phyloP scores from a whole-genome alignment of 345 rosid genomes.

The Angophora floribunda region DNA sequence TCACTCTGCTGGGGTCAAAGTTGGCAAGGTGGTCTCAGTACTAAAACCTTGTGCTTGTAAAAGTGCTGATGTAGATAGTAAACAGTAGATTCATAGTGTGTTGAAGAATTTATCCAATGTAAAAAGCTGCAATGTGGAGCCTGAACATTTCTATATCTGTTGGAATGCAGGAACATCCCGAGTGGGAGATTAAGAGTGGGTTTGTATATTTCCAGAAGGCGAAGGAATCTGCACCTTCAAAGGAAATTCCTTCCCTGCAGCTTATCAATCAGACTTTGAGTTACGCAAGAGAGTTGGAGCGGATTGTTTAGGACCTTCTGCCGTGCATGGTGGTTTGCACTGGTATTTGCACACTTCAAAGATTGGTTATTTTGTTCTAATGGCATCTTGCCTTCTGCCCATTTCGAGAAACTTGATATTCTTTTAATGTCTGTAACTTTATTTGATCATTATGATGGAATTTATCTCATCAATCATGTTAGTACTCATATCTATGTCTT shows the following conservation, averaged over 20 bases:
- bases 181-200: constrained; percentile 86
- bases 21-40: background rate
- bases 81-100: background rate
- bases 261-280: constrained; percentile 96
- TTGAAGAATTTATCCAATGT: background rate
- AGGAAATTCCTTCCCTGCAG: constrained; percentile 95
- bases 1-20: background rate
- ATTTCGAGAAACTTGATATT: background rate
- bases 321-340: background rate
- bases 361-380: background rate
- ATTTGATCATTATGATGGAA: background rate
- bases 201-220: constrained; percentile 80
- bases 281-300: constrained; percentile 96
- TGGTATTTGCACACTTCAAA: background rate
- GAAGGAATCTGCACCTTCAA: constrained; percentile 81
- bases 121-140: background rate
- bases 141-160: background rate
- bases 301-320: constrained; percentile 50
- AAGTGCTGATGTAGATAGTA: background rate
- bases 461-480: background rate
- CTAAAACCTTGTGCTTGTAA: background rate
- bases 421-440: background rate
- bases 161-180: constrained; percentile 71
- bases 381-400: background rate
- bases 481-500: background rate